Percentiles rank a stretch among this genome's conserved stretches.
Conservation (phyloP, 2,329 filamentous ascomycete species). For the Magnaporthales sp. region DNA sequence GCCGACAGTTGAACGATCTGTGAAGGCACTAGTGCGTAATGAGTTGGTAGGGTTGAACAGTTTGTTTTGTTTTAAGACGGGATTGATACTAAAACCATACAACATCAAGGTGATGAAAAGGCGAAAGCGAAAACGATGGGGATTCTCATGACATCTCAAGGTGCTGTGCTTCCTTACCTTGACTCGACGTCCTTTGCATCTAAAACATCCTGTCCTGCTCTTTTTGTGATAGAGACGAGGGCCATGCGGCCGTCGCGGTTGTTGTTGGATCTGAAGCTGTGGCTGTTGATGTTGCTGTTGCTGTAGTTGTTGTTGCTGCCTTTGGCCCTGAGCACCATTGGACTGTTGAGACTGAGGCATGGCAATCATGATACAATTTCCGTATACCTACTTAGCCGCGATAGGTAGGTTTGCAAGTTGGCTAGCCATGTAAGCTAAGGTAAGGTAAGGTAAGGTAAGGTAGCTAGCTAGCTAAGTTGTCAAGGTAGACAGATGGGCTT, state of each 20-base stretch:
- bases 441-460: background rate
- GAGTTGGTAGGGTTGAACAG: too few relatives aligned
- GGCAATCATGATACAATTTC: background rate
- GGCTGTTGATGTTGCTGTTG: background rate
- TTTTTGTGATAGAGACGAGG: constrained; percentile 23
- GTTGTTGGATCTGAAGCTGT: background rate
- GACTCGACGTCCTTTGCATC: constrained; percentile 20
- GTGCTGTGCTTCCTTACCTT: constrained; percentile 17
- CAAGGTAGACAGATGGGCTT: background rate
- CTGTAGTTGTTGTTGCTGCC: background rate
- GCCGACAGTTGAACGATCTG: background rate
- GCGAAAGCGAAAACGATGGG: background rate
- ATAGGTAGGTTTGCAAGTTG: background rate
- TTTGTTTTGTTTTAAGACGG: too few relatives aligned
- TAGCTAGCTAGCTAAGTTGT: background rate
- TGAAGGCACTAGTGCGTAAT: too few relatives aligned
- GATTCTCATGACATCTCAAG: background rate
- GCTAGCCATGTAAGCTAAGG: background rate
- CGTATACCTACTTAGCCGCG: too few relatives aligned
- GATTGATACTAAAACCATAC: background rate
- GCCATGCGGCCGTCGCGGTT: constrained; percentile 5
- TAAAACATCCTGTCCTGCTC: constrained; percentile 19
- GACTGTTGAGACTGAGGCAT: background rate
- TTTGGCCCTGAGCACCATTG: background rate
- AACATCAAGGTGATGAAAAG: background rate